These are phyloP conservation scores for Stygiomarasmius scandens DNA, from an alignment of 1,284 basidiomycete genomes.

Conservation along the genomic window DNA sequence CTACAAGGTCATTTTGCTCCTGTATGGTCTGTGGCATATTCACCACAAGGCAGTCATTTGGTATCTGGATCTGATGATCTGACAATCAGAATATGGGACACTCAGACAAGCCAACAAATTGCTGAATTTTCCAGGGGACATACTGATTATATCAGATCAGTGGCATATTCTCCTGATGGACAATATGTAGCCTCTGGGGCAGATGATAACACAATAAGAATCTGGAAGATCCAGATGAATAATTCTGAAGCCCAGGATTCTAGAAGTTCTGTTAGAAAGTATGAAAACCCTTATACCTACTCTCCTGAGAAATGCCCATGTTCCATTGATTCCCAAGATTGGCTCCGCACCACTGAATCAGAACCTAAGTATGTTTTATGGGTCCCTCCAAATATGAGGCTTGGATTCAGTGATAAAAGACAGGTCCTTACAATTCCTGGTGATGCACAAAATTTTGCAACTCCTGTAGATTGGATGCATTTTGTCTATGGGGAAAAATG, in stretches of 20 bases:
- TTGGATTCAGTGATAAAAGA: neutral
- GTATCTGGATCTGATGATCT: slow-evolving; percentile 2
- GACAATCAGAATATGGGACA: neutral
- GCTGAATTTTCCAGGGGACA: neutral
- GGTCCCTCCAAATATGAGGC: neutral
- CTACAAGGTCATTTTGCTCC: slow-evolving; percentile 22
- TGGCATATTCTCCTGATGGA: neutral
- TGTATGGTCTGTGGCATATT: slow-evolving; percentile 24
- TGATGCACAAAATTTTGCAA: neutral
- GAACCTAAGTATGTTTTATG: neutral
- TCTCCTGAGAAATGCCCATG: neutral
- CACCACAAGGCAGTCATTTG: slow-evolving; percentile 14
- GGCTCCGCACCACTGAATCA: neutral
- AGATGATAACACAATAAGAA: neutral
- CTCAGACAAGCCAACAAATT: too few species aligned
- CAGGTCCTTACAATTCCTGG: neutral
- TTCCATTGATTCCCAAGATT: neutral
- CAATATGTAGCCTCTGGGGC: neutral
- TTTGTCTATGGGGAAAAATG: too few species aligned
- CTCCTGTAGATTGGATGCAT: too few species aligned
- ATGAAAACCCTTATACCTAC: neutral
- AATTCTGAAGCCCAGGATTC: neutral
- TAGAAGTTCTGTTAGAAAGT: too few species aligned
- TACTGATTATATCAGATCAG: neutral
- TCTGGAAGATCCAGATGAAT: neutral